Conservation (phyloP, 208 protist genomes). For the Trypanosoma avium region DNA sequence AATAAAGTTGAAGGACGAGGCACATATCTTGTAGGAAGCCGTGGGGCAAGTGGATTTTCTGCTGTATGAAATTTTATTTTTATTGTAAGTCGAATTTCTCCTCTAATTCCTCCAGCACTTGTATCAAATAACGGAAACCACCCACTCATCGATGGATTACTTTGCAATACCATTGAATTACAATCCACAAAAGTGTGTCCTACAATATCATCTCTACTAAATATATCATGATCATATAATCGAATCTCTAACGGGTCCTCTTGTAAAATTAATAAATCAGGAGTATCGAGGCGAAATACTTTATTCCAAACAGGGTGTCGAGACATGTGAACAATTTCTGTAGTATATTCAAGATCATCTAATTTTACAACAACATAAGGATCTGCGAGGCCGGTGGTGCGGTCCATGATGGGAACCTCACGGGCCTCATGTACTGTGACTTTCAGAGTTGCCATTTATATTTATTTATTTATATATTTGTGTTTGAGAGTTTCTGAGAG, state of each 20-base stretch:
- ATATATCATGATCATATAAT: slow-evolving; percentile 96
- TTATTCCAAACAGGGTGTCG: slow-evolving; percentile 83
- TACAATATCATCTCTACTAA: slow-evolving; percentile 94
- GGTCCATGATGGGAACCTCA: slow-evolving; percentile 93
- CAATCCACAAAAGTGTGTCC: slow-evolving; percentile 93
- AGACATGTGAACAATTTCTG: slow-evolving; percentile 72
- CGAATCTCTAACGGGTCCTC: slow-evolving; percentile 94
- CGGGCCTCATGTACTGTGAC: slow-evolving; percentile 87
- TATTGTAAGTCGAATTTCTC: slow-evolving; percentile 86
- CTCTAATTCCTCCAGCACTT: slow-evolving; percentile 60
- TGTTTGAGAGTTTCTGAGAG: not conserved
- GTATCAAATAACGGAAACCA: slow-evolving; percentile 94
- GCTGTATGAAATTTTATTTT: slow-evolving; percentile 89
- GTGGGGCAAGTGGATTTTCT: slow-evolving; percentile 82
- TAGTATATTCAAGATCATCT: slow-evolving; percentile 74
- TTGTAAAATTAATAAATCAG: slow-evolving; percentile 89
- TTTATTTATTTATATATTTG: too few relatives aligned
- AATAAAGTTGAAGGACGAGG: slow-evolving; percentile 19
- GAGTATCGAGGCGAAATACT: slow-evolving; percentile 80
- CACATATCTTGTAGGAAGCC: slow-evolving; percentile 67
- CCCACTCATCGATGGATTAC: slow-evolving; percentile 61
- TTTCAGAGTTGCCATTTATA: slow-evolving; percentile 86
- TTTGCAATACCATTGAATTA: slow-evolving; percentile 83
- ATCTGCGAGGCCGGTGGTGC: slow-evolving; percentile 81
- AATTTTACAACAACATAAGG: slow-evolving; percentile 87